These are phyloP conservation scores for Emericellopsis atlantica DNA, from an alignment of 2,329 filamentous ascomycete genomes.

Conservation along the genomic window DNA sequence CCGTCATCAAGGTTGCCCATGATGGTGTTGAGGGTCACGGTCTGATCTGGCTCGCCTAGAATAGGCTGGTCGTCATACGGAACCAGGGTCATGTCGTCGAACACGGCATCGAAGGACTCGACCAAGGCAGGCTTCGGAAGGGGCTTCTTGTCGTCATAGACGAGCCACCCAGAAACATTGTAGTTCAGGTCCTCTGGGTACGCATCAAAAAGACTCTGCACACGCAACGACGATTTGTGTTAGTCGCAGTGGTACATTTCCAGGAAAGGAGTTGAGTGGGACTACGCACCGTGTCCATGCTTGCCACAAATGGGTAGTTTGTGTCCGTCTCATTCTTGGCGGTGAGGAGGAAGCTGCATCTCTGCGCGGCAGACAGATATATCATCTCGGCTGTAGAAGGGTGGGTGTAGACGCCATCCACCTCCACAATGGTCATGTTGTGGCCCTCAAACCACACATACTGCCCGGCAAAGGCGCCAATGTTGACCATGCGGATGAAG, in stretches of 20 bases:
- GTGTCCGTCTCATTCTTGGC: conserved; percentile 45
- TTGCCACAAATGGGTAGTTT: conserved; percentile 57
- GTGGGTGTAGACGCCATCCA: conserved; percentile 60
- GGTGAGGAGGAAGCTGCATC: conserved; percentile 49
- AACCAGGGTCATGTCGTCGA: conserved; percentile 62
- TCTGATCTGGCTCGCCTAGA: conserved; percentile 48
- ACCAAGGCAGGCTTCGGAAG: conserved; percentile 40
- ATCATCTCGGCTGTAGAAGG: conserved; percentile 46
- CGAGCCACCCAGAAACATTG: conserved; percentile 53
- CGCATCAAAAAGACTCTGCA: conserved; percentile 50
- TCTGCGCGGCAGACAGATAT: conserved; percentile 56
- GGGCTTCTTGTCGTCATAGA: conserved; percentile 35
- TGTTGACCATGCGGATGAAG: conserved; percentile 58
- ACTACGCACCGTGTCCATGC: conserved; percentile 50
- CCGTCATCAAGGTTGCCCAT: conserved; percentile 51
- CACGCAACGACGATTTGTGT: not conserved
- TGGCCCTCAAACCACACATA: conserved; percentile 57
- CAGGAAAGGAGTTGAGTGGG: no score
- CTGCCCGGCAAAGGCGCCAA: conserved; percentile 58
- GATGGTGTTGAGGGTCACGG: conserved; percentile 50
- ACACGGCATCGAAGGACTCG: conserved; percentile 45
- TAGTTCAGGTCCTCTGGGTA: conserved; percentile 57
- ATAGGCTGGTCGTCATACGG: conserved; percentile 54
- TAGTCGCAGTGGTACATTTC: not conserved
- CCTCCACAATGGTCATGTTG: conserved; percentile 57